phyloP scores from a whole-genome alignment of 768 basidiomycete species.

The Exidia glandulosa region DNA sequence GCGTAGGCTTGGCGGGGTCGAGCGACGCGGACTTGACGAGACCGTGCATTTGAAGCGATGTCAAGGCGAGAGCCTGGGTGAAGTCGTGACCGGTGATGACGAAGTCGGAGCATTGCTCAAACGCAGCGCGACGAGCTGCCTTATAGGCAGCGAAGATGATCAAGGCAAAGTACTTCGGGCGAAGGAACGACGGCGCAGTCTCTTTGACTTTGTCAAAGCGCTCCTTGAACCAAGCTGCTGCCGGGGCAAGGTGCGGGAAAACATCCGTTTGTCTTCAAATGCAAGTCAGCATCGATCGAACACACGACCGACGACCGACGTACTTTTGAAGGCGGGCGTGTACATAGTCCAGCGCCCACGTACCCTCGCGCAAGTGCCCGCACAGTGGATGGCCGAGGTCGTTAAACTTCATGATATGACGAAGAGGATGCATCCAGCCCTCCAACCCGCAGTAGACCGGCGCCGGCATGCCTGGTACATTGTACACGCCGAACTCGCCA shows the following conservation, averaged over 20 bases:
- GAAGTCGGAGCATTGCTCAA: conserved; percentile 86
- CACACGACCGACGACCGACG: conserved; percentile 21
- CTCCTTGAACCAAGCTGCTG: conserved; percentile 76
- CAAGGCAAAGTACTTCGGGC: conserved; percentile 94
- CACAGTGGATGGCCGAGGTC: conserved; percentile 91
- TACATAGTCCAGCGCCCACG: conserved; percentile 90
- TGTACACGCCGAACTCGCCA: conserved; percentile 73
- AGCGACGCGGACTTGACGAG: conserved; percentile 84
- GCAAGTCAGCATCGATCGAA: not conserved
- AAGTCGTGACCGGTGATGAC: conserved; percentile 76
- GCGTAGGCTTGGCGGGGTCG: conserved; percentile 53
- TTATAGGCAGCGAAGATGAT: conserved; percentile 88
- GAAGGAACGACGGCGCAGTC: conserved; percentile 71
- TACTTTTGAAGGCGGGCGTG: conserved; percentile 57
- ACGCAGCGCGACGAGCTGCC: conserved; percentile 66
- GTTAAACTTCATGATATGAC: conserved; percentile 77
- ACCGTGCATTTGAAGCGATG: conserved; percentile 84
- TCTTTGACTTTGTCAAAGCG: conserved; percentile 75
- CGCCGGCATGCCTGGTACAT: conserved; percentile 61
- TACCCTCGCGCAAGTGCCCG: conserved; percentile 73
- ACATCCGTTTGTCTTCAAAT: conserved; percentile 43
- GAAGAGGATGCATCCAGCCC: conserved; percentile 90
- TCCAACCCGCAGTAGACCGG: conserved; percentile 90
- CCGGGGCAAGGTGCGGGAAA: conserved; percentile 58
- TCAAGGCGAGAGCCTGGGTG: conserved; percentile 82